A percentile compares a stretch with the other conserved stretches of the same genome.
These are phyloP conservation scores for Aureobasidium sp. DNA, from an alignment of 2,329 filamentous ascomycete genomes.

Conservation along the genomic window DNA sequence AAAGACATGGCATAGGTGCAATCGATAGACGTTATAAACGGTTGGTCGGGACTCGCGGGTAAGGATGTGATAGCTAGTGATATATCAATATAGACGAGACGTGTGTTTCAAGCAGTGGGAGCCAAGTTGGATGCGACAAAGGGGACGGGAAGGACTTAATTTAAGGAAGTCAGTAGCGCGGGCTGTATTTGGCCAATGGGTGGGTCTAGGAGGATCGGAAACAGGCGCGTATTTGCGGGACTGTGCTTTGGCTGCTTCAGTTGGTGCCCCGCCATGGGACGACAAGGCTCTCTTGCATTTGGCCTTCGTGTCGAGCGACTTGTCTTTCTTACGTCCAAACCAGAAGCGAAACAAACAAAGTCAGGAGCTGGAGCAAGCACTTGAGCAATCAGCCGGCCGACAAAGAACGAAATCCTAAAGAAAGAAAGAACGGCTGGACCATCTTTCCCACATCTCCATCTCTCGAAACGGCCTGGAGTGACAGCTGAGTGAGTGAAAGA, in stretches of 20 bases:
- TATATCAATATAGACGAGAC: constrained; percentile 8
- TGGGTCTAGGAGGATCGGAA: constrained; percentile 4
- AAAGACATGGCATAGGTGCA: background rate
- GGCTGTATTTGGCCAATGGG: constrained; percentile 1
- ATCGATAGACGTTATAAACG: constrained; percentile 3
- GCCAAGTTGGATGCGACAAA: constrained; percentile 7
- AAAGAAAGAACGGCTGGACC: constrained; percentile 11
- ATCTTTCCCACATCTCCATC: background rate
- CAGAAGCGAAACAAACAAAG: background rate
- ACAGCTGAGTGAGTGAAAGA: background rate
- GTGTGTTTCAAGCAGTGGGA: background rate
- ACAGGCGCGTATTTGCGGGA: constrained; percentile 8
- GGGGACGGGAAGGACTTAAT: background rate
- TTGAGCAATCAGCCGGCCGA: background rate
- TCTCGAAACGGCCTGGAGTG: background rate
- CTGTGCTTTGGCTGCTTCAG: constrained; percentile 10
- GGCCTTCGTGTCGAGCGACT: background rate
- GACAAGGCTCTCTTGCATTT: background rate
- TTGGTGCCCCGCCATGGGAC: background rate
- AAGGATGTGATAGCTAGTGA: background rate
- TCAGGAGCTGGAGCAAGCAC: background rate
- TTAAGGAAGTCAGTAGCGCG: background rate
- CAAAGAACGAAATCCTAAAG: background rate
- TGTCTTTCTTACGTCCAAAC: background rate
- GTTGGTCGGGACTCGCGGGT: constrained; percentile 2